Evolutionary conservation across 179 eudicot species (phyloP).

Genomic region (Patellifolia procumbens): DNA sequence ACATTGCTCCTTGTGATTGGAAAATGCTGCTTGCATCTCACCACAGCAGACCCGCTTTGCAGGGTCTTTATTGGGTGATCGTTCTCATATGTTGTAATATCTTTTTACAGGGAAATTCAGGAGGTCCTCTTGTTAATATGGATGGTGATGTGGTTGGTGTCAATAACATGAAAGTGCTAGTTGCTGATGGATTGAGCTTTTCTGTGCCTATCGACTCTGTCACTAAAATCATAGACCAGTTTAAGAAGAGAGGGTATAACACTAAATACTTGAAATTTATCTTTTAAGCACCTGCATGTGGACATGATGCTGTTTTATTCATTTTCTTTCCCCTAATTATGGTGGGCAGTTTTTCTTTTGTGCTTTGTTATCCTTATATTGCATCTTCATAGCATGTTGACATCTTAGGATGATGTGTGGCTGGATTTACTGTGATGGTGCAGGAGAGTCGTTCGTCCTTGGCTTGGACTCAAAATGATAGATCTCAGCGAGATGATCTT

Average conservation of each 20-base stretch:
- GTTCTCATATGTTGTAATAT: background rate
- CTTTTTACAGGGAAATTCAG: slow-evolving; percentile 79
- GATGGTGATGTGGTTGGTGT: slow-evolving; percentile 95
- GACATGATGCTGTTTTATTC: background rate
- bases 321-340: background rate
- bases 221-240: slow-evolving; percentile 74
- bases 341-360: slow-evolving; percentile 5
- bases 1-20: background rate
- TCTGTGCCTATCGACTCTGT: slow-evolving; percentile 90
- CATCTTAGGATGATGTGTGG: background rate
- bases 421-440: slow-evolving; percentile 26
- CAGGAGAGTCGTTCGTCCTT: slow-evolving; percentile 95
- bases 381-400: background rate
- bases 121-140: slow-evolving; percentile 92
- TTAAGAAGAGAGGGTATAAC: slow-evolving; percentile 74
- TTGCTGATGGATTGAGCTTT: slow-evolving; percentile 89
- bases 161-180: slow-evolving; percentile 76
- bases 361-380: background rate
- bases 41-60: background rate
- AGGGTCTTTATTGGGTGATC: background rate
- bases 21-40: background rate
- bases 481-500: slow-evolving; percentile 91
- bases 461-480: slow-evolving; percentile 95
- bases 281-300: background rate
- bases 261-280: slow-evolving; percentile 1